Evolutionary conservation across 495 filamentous ascomycete genomes (phyloP).

Genomic region (Sordaria brevicollis): DNA sequence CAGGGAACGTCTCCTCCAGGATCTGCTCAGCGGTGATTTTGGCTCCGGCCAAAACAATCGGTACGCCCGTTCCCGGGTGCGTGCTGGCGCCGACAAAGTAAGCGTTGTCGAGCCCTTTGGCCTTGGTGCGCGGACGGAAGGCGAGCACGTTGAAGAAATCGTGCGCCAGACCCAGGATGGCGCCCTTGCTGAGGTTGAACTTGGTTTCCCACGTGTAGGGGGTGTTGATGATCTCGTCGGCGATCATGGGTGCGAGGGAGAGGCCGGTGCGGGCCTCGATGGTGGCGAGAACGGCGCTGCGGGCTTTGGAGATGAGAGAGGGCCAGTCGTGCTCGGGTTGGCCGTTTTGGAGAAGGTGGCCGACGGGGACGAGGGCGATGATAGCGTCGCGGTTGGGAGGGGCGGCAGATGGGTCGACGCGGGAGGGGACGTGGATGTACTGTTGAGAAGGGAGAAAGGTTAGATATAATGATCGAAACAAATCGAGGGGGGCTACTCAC

Average conservation of each 20-base stretch:
- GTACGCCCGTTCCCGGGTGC: slow-evolving; percentile 64
- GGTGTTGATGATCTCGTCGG: slow-evolving; percentile 52
- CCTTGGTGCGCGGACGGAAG: slow-evolving; percentile 51
- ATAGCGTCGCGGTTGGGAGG: slow-evolving; percentile 50
- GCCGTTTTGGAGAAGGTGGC: slow-evolving; percentile 40
- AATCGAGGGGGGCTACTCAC: too few relatives aligned
- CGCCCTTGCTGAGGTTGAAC: slow-evolving; percentile 63
- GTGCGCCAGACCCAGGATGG: slow-evolving; percentile 58
- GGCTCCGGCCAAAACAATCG: slow-evolving; percentile 54
- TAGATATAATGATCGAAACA: too few relatives aligned
- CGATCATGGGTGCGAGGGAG: slow-evolving; percentile 33
- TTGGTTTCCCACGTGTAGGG: slow-evolving; percentile 47
- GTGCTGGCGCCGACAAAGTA: slow-evolving; percentile 64
- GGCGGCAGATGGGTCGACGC: slow-evolving; percentile 54
- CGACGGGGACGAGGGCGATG: slow-evolving; percentile 58
- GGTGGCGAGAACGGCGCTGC: slow-evolving; percentile 42
- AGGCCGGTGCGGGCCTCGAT: slow-evolving; percentile 43
- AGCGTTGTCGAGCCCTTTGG: slow-evolving; percentile 33
- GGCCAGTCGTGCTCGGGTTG: slow-evolving; percentile 46
- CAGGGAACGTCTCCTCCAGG: slow-evolving; percentile 37
- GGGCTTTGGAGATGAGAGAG: slow-evolving; percentile 38
- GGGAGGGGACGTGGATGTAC: slow-evolving; percentile 61
- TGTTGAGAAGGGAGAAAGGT: neutral
- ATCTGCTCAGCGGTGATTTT: slow-evolving; percentile 52
- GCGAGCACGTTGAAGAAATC: slow-evolving; percentile 60